phyloP scores from a whole-genome alignment of 1,284 basidiomycete genomes.

The Ustilago tritici region DNA sequence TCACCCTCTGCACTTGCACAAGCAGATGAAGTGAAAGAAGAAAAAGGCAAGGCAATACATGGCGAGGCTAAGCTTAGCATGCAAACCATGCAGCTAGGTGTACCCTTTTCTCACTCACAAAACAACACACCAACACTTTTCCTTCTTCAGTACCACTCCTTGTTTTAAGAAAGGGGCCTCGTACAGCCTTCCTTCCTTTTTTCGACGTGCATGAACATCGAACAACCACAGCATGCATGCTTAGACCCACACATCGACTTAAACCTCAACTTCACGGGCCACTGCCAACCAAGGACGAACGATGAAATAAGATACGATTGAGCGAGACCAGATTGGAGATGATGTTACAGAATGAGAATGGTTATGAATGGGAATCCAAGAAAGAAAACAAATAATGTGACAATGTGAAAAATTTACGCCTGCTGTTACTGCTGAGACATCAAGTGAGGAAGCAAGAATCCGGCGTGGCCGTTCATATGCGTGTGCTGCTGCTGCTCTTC shows the following conservation, averaged over 20 bases:
- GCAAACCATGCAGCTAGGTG: too few relatives aligned
- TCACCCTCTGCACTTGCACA: too few relatives aligned
- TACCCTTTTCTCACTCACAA: too few relatives aligned
- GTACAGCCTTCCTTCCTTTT: neutral
- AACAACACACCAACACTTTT: too few relatives aligned
- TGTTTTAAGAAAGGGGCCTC: neutral
- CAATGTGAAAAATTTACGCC: constrained; percentile 6
- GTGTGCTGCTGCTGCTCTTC: constrained; percentile 28
- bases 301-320: neutral
- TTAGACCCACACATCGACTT: neutral
- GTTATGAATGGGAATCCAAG: neutral
- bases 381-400: neutral
- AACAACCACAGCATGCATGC: neutral
- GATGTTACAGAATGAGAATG: constrained; percentile 3
- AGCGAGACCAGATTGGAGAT: neutral
- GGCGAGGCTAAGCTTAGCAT: too few relatives aligned
- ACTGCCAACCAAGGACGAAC: neutral
- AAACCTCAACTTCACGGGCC: neutral
- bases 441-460: constrained; percentile 27
- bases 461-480: constrained; percentile 34
- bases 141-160: too few relatives aligned
- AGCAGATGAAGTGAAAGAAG: too few relatives aligned
- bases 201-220: neutral
- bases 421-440: constrained; percentile 34
- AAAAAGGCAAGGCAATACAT: too few relatives aligned